phyloP scores from a whole-genome alignment of 768 basidiomycete genomes.

The Russula virescens region DNA sequence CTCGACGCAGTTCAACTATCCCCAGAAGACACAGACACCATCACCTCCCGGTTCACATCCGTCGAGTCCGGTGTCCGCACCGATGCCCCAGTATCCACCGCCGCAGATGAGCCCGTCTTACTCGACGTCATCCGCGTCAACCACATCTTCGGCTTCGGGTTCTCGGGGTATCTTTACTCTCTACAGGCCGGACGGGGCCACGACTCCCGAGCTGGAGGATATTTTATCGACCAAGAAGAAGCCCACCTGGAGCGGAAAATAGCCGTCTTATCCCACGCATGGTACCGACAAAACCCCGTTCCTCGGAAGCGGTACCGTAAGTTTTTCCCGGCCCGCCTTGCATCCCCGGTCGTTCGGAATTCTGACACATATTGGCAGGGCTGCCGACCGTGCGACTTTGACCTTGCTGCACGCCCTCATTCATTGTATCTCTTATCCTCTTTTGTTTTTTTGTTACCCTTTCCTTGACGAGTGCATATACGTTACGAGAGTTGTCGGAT shows the following conservation, averaged over 20 bases:
- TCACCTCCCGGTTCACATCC: constrained; percentile 19
- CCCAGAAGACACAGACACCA: constrained; percentile 18
- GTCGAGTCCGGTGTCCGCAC: constrained; percentile 6
- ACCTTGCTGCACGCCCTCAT: background rate
- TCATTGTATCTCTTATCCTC: background rate
- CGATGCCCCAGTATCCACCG: constrained; percentile 16
- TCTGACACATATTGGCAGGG: background rate
- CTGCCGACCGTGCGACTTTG: background rate
- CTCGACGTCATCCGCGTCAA: constrained; percentile 14
- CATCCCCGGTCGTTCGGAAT: background rate
- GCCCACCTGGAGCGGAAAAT: constrained; percentile 26
- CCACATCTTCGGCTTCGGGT: constrained; percentile 9
- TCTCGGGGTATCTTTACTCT: constrained; percentile 41
- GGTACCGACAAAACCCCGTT: background rate
- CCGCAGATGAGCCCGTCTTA: background rate
- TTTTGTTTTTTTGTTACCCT: background rate
- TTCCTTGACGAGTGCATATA: background rate
- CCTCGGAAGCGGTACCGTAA: background rate
- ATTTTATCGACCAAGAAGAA: constrained; percentile 37
- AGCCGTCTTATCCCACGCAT: background rate
- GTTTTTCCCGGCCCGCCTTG: background rate
- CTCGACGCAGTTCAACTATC: constrained; percentile 27
- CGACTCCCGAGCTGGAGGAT: constrained; percentile 52
- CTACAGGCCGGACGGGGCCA: constrained; percentile 44
- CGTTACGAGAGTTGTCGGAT: background rate